Conservation (phyloP, 164 flowering plant species). For the Vitis amurensis region DNA sequence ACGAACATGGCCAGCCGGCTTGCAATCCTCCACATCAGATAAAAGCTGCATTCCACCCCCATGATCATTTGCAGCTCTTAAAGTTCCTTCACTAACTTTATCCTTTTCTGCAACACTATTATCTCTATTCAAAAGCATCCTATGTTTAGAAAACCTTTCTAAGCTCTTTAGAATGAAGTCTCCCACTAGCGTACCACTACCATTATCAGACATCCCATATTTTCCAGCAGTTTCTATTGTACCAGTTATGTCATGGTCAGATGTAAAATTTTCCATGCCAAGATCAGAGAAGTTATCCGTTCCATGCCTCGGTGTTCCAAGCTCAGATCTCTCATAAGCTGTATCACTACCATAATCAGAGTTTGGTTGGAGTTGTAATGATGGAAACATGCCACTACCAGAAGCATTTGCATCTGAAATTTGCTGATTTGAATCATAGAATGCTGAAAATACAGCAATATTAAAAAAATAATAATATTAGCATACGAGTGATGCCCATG, state of each 20-base stretch:
- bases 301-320: constrained; percentile 65
- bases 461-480: not conserved
- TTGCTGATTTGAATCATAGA: constrained; percentile 48
- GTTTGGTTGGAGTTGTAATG: constrained; percentile 33
- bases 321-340: constrained; percentile 69
- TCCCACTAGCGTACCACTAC: not conserved
- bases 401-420: constrained; percentile 35
- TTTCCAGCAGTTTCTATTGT: constrained; percentile 40
- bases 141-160: constrained; percentile 43
- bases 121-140: constrained; percentile 27
- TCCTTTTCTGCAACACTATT: constrained; percentile 24
- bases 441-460: constrained; percentile 42
- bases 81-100: constrained; percentile 33
- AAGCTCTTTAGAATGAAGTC: constrained; percentile 43
- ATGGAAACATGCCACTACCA: constrained; percentile 27
- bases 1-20: constrained; percentile 44
- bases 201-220: constrained; percentile 44
- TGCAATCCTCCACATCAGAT: constrained; percentile 37
- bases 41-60: constrained; percentile 30
- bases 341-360: constrained; percentile 71
- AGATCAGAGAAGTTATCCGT: constrained; percentile 48
- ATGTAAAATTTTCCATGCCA: constrained; percentile 43
- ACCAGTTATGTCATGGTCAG: constrained; percentile 48
- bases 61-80: constrained; percentile 21
- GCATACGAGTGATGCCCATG: too few species aligned